Percentiles rank a stretch among this genome's conserved stretches.
Evolutionary conservation across 163 green algal genomes (phyloP).

Genomic region (Botryococcus braunii): DNA sequence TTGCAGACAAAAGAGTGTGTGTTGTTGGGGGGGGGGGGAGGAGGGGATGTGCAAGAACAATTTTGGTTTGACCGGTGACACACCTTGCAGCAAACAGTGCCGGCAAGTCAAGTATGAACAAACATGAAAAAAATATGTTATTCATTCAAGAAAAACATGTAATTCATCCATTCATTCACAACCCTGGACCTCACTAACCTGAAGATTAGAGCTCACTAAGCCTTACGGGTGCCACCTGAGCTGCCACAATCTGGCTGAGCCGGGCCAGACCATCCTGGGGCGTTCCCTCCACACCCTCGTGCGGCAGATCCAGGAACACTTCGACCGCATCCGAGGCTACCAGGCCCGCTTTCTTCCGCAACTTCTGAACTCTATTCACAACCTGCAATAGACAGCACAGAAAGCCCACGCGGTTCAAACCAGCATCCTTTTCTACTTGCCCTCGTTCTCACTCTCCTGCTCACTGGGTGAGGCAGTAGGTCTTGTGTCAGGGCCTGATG

Average conservation of each 20-base stretch:
- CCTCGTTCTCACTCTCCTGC: too few relatives aligned
- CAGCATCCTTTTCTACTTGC: too few relatives aligned
- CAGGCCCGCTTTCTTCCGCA: slow-evolving; percentile 86
- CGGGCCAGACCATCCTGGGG: neutral
- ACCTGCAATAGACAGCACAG: slow-evolving; percentile 25
- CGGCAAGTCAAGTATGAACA: too few relatives aligned
- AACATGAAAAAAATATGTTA: too few relatives aligned
- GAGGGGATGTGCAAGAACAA: too few relatives aligned
- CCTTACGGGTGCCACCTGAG: neutral
- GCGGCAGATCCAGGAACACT: slow-evolving; percentile 8
- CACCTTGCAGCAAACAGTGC: too few relatives aligned
- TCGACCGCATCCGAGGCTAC: slow-evolving; percentile 25
- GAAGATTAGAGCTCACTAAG: slow-evolving; percentile 4
- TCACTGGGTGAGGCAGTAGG: too few relatives aligned
- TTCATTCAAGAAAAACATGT: neutral
- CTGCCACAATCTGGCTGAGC: slow-evolving; percentile 2
- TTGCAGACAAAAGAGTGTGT: too few relatives aligned
- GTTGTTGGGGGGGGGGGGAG: too few relatives aligned
- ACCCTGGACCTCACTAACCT: neutral
- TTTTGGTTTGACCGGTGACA: too few relatives aligned
- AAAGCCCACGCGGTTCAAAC: too few relatives aligned
- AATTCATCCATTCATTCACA: neutral
- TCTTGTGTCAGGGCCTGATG: too few relatives aligned
- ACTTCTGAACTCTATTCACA: slow-evolving; percentile 92
- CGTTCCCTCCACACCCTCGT: neutral